Conservation (phyloP, 306 rosid species). For the Glycyrrhiza uralensis region DNA sequence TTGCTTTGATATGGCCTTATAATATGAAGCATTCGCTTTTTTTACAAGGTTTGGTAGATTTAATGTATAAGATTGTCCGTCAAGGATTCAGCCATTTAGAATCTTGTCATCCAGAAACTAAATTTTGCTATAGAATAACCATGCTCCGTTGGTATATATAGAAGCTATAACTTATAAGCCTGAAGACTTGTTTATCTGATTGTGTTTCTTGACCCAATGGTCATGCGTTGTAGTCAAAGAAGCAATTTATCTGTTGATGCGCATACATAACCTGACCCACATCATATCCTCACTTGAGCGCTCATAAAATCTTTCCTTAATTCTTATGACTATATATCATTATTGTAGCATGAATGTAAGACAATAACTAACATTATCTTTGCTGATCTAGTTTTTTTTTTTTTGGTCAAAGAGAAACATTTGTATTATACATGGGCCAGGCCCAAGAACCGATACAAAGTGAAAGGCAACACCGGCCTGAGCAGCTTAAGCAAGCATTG, state of each 20-base stretch:
- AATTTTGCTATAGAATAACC: slow-evolving; percentile 11
- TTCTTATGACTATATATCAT: not conserved
- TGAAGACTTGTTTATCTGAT: not conserved
- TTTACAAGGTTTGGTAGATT: slow-evolving; percentile 29
- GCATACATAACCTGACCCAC: not conserved
- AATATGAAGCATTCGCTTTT: slow-evolving; percentile 31
- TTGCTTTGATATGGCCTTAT: slow-evolving; percentile 32
- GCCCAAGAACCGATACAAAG: no score
- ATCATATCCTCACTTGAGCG: not conserved
- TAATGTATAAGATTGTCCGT: slow-evolving; percentile 3
- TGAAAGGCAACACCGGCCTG: no score
- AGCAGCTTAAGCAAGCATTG: no score
- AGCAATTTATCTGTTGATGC: not conserved
- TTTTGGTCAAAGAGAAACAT: no score
- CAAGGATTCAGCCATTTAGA: not conserved
- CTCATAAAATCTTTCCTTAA: not conserved
- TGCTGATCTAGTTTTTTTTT: not conserved
- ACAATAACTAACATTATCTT: not conserved
- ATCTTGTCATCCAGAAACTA: slow-evolving; percentile 9
- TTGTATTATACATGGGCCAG: no score
- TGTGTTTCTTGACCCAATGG: not conserved
- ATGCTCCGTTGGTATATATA: not conserved
- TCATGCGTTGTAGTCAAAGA: not conserved
- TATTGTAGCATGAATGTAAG: not conserved
- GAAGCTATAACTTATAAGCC: slow-evolving; percentile 1